Conservation (phyloP, 2,329 filamentous ascomycete genomes). For the Nemania sp. region DNA sequence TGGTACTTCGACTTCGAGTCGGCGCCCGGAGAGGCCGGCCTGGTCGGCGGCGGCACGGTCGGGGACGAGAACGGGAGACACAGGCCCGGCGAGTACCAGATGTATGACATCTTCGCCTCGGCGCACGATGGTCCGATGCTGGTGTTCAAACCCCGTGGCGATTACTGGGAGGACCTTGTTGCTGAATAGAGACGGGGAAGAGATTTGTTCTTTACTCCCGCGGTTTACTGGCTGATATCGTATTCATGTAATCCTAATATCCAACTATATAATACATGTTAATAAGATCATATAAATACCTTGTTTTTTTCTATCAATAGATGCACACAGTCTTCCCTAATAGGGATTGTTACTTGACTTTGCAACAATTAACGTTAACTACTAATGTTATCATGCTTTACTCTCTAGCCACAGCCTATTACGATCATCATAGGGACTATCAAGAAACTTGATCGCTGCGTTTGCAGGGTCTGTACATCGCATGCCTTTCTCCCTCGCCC, state of each 20-base stretch:
- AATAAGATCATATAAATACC: too few species aligned
- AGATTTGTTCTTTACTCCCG: neutral
- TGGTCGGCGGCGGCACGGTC: constrained; percentile 20
- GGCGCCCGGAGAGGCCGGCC: constrained; percentile 21
- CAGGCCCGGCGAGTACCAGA: constrained; percentile 23
- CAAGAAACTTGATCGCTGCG: too few species aligned
- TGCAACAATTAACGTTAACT: too few species aligned
- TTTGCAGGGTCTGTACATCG: too few species aligned
- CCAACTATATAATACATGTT: neutral
- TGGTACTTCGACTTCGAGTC: constrained; percentile 30
- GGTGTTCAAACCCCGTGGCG: constrained; percentile 20
- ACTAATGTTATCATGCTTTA: too few species aligned
- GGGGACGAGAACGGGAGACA: constrained; percentile 21
- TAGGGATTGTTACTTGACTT: too few species aligned
- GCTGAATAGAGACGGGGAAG: neutral
- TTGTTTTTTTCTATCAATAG: too few species aligned
- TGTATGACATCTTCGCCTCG: constrained; percentile 28
- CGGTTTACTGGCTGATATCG: neutral
- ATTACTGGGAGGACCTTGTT: constrained; percentile 6
- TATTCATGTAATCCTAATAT: constrained; percentile 1
- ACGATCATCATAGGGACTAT: too few species aligned
- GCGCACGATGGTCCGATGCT: constrained; percentile 25
- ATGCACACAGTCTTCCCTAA: too few species aligned
- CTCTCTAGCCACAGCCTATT: too few species aligned
- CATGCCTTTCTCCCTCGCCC: too few species aligned